phyloP scores from a whole-genome alignment of 495 filamentous ascomycete species.

The Penicilliopsis zonata region DNA sequence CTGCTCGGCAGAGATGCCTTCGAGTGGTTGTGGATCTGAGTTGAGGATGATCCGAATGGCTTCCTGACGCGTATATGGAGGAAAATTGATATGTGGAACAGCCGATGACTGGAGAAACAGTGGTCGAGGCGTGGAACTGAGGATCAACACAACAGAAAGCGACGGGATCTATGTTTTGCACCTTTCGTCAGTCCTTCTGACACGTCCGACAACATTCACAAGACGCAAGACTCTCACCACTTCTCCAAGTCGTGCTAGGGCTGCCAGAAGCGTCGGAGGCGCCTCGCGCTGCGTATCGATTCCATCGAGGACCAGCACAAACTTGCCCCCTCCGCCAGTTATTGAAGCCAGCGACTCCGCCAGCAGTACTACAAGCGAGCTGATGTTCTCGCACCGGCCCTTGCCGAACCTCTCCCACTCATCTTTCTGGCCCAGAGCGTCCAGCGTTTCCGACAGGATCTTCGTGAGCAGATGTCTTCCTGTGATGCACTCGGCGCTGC shows the following conservation, averaged over 20 bases:
- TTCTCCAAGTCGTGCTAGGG: constrained; percentile 66
- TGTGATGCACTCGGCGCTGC: constrained; percentile 78
- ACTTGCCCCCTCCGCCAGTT: constrained; percentile 29
- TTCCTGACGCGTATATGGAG: constrained; percentile 72
- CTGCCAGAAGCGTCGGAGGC: constrained; percentile 69
- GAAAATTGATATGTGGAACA: constrained; percentile 71
- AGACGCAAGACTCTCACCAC: constrained; percentile 43
- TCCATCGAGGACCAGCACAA: constrained; percentile 82
- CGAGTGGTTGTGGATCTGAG: constrained; percentile 22
- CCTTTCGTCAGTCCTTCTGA: neutral
- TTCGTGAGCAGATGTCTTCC: constrained; percentile 70
- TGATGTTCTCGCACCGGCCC: constrained; percentile 64
- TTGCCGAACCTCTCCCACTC: constrained; percentile 31
- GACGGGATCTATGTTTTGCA: constrained; percentile 53
- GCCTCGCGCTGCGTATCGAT: constrained; percentile 81
- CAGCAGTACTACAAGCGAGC: constrained; percentile 59
- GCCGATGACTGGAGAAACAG: constrained; percentile 59
- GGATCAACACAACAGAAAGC: constrained; percentile 66
- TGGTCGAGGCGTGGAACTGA: constrained; percentile 55
- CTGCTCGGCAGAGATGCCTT: constrained; percentile 18
- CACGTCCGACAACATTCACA: neutral
- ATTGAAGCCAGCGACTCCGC: constrained; percentile 32
- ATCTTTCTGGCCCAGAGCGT: constrained; percentile 24
- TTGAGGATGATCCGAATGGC: constrained; percentile 57
- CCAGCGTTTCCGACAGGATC: constrained; percentile 33